phyloP scores from a whole-genome alignment of 768 basidiomycete species.

The Sistotremastrum suecicum region DNA sequence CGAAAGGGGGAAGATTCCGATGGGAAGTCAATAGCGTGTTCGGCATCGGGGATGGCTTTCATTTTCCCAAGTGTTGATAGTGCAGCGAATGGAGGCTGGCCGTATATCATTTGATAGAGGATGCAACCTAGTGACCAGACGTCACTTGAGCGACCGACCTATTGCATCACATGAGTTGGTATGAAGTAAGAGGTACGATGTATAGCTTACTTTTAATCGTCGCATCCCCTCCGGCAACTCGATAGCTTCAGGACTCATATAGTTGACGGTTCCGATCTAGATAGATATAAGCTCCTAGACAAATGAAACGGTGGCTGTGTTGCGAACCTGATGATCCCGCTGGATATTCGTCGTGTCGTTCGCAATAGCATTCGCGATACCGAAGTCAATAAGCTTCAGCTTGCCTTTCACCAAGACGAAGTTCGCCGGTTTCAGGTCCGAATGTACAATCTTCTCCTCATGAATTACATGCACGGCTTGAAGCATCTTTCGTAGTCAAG shows the following conservation, averaged over 20 bases:
- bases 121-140: constrained; percentile 98
- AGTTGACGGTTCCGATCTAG: constrained; percentile 93
- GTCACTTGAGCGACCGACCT: constrained; percentile 79
- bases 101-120: constrained; percentile 97
- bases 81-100: constrained; percentile 82
- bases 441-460: constrained; percentile 97
- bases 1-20: constrained; percentile 44
- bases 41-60: constrained; percentile 78
- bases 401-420: constrained; percentile 93
- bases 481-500: constrained; percentile 57
- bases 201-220: constrained; percentile 53
- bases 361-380: constrained; percentile 98
- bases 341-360: constrained; percentile 99
- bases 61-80: constrained; percentile 79
- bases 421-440: constrained; percentile 96
- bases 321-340: constrained; percentile 75
- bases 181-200: neutral
- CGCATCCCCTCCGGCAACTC: constrained; percentile 78
- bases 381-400: constrained; percentile 96
- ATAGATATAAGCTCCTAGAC: neutral
- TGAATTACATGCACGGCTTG: constrained; percentile 98
- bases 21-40: constrained; percentile 71
- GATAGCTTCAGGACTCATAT: constrained; percentile 98
- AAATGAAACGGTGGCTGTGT: neutral
- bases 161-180: neutral